A percentile compares a stretch with the other conserved stretches of the same genome.
Evolutionary conservation across 2,329 filamentous ascomycete species (phyloP).

Genomic region (Chalaropsis thielavioides): DNA sequence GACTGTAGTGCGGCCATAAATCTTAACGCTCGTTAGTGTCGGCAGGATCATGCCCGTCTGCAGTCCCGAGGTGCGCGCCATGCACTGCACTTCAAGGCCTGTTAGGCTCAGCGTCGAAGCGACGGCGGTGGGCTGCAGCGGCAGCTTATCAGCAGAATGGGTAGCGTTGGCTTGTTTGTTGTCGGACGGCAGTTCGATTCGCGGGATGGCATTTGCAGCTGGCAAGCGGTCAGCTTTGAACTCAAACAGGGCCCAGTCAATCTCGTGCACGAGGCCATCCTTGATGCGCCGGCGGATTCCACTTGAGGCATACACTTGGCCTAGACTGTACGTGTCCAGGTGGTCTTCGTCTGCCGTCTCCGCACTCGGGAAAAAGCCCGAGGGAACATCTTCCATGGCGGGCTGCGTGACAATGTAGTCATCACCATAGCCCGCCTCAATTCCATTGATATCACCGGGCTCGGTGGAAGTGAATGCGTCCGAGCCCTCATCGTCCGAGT

Average conservation of each 20-base stretch:
- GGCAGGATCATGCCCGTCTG: conserved; percentile 65
- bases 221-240: conserved; percentile 60
- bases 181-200: conserved; percentile 19
- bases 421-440: conserved; percentile 59
- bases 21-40: conserved; percentile 69
- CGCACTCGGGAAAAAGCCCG: conserved; percentile 57
- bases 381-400: conserved; percentile 71
- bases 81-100: conserved; percentile 69
- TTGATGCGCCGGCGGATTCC: conserved; percentile 66
- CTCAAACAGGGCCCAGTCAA: conserved; percentile 87
- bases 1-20: conserved; percentile 69
- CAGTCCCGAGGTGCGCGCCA: conserved; percentile 73
- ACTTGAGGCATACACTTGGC: conserved; percentile 77
- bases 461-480: conserved; percentile 33
- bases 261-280: conserved; percentile 67
- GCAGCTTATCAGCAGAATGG: conserved; percentile 23
- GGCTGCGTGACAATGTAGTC: conserved; percentile 80
- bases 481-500: conserved; percentile 11
- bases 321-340: conserved; percentile 64
- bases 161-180: conserved; percentile 13
- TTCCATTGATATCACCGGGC: conserved; percentile 62
- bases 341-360: conserved; percentile 67
- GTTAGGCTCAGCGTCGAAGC: conserved; percentile 49
- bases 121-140: conserved; percentile 42
- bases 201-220: conserved; percentile 53